Conservation (phyloP, 2,329 filamentous ascomycete genomes). For the Dactylellina leptospora region DNA sequence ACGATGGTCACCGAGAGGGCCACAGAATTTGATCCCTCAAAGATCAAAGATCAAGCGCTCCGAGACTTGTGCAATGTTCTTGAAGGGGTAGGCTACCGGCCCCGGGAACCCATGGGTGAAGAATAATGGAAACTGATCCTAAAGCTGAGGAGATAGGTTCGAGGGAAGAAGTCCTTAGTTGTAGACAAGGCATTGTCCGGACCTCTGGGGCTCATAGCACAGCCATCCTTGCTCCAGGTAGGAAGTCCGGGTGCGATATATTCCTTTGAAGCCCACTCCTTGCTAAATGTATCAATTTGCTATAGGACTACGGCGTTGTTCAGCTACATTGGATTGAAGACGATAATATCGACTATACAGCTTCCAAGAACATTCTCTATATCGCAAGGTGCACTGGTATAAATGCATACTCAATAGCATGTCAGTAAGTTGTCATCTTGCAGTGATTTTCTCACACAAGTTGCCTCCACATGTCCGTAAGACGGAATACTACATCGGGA, state of each 20-base stretch:
- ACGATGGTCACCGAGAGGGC: constrained; percentile 44
- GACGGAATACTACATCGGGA: not conserved
- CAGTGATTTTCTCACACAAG: constrained; percentile 1
- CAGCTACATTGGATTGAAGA: constrained; percentile 98
- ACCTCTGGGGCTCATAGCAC: constrained; percentile 88
- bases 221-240: constrained; percentile 72
- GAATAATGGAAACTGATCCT: constrained; percentile 48
- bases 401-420: constrained; percentile 84
- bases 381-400: constrained; percentile 85
- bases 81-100: constrained; percentile 79
- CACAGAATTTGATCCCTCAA: constrained; percentile 72
- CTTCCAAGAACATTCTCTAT: constrained; percentile 94
- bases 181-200: constrained; percentile 90
- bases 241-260: not conserved
- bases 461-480: no score
- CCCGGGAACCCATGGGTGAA: not conserved
- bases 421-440: constrained; percentile 66
- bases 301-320: constrained; percentile 97
- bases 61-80: constrained; percentile 90
- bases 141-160: constrained; percentile 71
- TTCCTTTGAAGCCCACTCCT: not conserved
- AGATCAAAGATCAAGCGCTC: constrained; percentile 81
- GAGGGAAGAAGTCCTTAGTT: constrained; percentile 97
- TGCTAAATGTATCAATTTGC: constrained; percentile 55
- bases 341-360: constrained; percentile 84